phyloP scores from a whole-genome alignment of 202 grass and related monocot genomes.

The Zizania palustris region DNA sequence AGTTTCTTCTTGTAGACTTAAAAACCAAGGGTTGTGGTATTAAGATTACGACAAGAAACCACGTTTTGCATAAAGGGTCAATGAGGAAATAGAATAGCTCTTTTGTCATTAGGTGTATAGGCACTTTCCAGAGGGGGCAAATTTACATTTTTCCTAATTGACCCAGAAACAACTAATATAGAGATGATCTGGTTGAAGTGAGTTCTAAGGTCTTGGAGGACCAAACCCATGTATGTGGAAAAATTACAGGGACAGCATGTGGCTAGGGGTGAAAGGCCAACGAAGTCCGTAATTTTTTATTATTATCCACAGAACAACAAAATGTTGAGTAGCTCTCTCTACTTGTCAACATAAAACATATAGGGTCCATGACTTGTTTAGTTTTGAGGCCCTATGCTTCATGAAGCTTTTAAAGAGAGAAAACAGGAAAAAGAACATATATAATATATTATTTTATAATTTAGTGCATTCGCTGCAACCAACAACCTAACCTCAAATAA shows the following conservation, averaged over 20 bases:
- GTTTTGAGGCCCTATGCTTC: constrained; percentile 22
- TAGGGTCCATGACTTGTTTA: constrained; percentile 6
- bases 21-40: constrained; percentile 4
- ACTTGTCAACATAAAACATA: constrained; percentile 35
- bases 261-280: background rate
- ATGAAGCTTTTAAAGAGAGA: constrained; percentile 29
- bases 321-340: constrained; percentile 29
- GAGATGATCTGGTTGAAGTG: constrained; percentile 33
- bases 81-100: constrained; percentile 20
- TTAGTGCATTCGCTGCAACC: constrained; percentile 31
- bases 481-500: constrained; percentile 36
- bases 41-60: constrained; percentile 30
- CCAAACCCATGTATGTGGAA: constrained; percentile 11
- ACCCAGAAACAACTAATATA: constrained; percentile 28
- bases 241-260: background rate
- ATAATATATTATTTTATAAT: constrained; percentile 9
- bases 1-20: constrained; percentile 27
- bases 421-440: constrained; percentile 13
- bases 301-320: constrained; percentile 21
- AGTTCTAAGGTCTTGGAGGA: constrained; percentile 26
- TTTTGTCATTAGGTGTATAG: constrained; percentile 37
- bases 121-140: constrained; percentile 17
- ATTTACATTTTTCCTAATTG: constrained; percentile 42
- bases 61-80: background rate
- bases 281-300: constrained; percentile 21